phyloP scores from a whole-genome alignment of 345 rosid species.

The Arabis hirsuta region DNA sequence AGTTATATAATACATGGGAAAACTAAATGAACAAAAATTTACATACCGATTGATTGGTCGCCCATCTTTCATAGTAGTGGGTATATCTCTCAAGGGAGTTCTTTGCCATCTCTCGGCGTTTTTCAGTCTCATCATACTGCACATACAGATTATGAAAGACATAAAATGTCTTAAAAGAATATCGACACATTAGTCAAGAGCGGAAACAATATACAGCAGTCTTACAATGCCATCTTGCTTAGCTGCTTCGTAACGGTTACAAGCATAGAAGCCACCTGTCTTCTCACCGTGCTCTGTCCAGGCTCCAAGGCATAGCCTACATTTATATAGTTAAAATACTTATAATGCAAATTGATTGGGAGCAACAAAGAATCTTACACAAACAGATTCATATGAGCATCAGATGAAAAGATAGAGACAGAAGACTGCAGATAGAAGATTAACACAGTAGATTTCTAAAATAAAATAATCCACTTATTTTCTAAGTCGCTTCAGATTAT shows the following conservation, averaged over 20 bases:
- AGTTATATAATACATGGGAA: not conserved
- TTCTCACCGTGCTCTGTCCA: constrained; percentile 83
- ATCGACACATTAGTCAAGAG: not conserved
- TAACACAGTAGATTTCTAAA: constrained; percentile 1
- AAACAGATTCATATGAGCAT: constrained; percentile 11
- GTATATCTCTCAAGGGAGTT: constrained; percentile 88
- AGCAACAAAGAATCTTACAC: constrained; percentile 16
- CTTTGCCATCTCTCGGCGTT: constrained; percentile 89
- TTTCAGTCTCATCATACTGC: constrained; percentile 80
- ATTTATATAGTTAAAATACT: constrained; percentile 30
- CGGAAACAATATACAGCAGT: constrained; percentile 13
- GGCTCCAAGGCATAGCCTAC: constrained; percentile 82
- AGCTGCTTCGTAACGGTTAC: constrained; percentile 82
- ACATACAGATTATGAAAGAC: not conserved
- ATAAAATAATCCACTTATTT: not conserved
- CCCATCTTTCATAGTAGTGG: constrained; percentile 92
- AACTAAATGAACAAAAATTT: not conserved
- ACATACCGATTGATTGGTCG: constrained; percentile 83
- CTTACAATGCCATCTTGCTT: constrained; percentile 89
- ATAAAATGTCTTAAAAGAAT: constrained; percentile 6
- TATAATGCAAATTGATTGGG: not conserved
- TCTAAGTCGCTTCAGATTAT: constrained; percentile 12
- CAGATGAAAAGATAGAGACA: constrained; percentile 7
- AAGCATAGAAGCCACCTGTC: constrained; percentile 82
- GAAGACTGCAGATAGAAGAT: constrained; percentile 14